phyloP scores from a whole-genome alignment of 192 early-diverging fungal species.

The Backusella macrospora region DNA sequence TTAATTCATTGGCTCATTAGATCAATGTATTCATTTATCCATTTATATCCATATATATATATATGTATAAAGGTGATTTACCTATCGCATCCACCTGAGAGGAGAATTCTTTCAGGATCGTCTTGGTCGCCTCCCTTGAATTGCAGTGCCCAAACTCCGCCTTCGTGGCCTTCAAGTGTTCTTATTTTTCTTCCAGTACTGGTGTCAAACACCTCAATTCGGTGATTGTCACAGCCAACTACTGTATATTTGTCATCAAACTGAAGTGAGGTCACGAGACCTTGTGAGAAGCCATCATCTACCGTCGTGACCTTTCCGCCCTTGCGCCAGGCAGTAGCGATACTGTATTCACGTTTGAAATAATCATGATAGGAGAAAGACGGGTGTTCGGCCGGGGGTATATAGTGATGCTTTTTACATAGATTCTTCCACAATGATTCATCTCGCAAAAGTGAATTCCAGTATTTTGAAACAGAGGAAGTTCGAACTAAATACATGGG shows the following conservation, averaged over 20 bases:
- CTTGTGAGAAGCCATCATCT: conserved; percentile 33
- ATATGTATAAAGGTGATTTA: conserved; percentile 43
- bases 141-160: conserved; percentile 97
- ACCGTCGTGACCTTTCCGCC: conserved; percentile 44
- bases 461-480: conserved; percentile 66
- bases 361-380: conserved; percentile 52
- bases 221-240: conserved; percentile 90
- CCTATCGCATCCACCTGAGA: conserved; percentile 94
- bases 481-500: conserved; percentile 74
- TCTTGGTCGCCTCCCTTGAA: conserved; percentile 40
- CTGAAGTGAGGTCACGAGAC: conserved; percentile 93
- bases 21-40: background rate
- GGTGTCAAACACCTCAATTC: conserved; percentile 93
- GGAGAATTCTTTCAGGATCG: conserved; percentile 67
- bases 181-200: conserved; percentile 68
- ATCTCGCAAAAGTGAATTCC: conserved; percentile 55
- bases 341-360: conserved; percentile 57
- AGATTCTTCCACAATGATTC: conserved; percentile 49
- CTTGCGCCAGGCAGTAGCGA: conserved; percentile 54
- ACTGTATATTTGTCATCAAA: conserved; percentile 94
- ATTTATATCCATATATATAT: background rate
- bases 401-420: conserved; percentile 41
- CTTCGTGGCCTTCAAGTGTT: conserved; percentile 83
- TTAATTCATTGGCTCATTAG: background rate
- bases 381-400: background rate